Conservation (phyloP, 2,329 filamentous ascomycete genomes). For the Fusarium sp. region DNA sequence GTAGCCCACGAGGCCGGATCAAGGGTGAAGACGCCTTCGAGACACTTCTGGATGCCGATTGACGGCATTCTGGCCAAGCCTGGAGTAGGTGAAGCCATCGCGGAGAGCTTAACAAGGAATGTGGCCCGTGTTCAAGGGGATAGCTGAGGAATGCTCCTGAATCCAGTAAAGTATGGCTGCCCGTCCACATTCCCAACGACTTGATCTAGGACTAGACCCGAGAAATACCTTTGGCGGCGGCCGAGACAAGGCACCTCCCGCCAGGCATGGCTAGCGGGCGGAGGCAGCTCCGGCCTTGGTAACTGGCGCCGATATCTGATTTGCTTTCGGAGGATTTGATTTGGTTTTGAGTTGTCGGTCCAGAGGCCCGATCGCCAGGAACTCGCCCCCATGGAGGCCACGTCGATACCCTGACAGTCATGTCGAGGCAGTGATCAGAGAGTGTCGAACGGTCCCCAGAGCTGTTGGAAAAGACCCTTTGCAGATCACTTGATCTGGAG, state of each 20-base stretch:
- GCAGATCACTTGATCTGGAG: constrained; percentile 16
- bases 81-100: constrained; percentile 26
- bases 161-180: constrained; percentile 21
- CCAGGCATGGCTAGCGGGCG: background rate
- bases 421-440: constrained; percentile 1
- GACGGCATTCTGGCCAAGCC: constrained; percentile 29
- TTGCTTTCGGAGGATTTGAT: background rate
- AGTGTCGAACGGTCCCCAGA: background rate
- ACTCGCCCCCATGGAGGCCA: background rate
- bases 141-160: constrained; percentile 30
- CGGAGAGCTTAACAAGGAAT: constrained; percentile 28
- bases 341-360: constrained; percentile 20
- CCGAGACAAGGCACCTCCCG: constrained; percentile 10
- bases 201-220: background rate
- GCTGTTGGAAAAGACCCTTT: background rate
- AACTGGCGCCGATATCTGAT: background rate
- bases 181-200: constrained; percentile 26
- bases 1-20: constrained; percentile 18
- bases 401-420: background rate
- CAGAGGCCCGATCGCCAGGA: constrained; percentile 17
- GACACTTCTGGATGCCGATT: constrained; percentile 20
- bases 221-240: constrained; percentile 8
- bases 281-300: background rate
- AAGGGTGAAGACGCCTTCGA: constrained; percentile 13
- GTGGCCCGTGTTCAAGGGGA: constrained; percentile 16